These are phyloP conservation scores for Leucocoprinus sp. DNA, from an alignment of 768 basidiomycete species.

Conservation along the genomic window DNA sequence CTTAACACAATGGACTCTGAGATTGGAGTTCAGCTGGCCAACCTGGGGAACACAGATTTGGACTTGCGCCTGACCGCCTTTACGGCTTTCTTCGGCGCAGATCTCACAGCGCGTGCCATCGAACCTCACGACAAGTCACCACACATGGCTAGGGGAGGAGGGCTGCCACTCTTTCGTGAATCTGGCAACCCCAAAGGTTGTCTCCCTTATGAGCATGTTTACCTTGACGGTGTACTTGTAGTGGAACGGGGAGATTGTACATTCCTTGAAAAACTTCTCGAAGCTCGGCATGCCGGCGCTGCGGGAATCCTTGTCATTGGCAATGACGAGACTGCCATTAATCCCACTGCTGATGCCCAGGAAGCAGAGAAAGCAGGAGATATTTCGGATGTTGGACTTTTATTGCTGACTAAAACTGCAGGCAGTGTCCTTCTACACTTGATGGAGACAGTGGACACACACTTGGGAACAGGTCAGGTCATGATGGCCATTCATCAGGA, in stretches of 20 bases:
- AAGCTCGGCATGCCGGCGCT: conserved; percentile 64
- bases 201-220: conserved; percentile 36
- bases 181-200: conserved; percentile 53
- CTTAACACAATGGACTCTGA: conserved; percentile 42
- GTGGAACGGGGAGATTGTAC: conserved; percentile 77
- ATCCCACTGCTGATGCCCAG: conserved; percentile 53
- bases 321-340: conserved; percentile 49
- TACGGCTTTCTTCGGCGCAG: conserved; percentile 65
- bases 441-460: conserved; percentile 41
- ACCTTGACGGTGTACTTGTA: conserved; percentile 48
- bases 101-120: conserved; percentile 31
- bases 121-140: conserved; percentile 20
- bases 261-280: conserved; percentile 74
- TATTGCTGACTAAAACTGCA: conserved; percentile 46
- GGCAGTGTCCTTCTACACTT: conserved; percentile 49
- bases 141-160: conserved; percentile 41
- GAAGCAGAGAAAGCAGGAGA: conserved; percentile 54
- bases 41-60: conserved; percentile 26
- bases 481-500: conserved; percentile 39
- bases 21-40: conserved; percentile 29
- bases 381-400: conserved; percentile 47
- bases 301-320: conserved; percentile 73
- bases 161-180: conserved; percentile 49
- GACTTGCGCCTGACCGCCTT: conserved; percentile 50
- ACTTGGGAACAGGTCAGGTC: conserved; percentile 39